These are phyloP conservation scores for Scytalidium sp. DNA, from an alignment of 2,329 filamentous ascomycete genomes.

Conservation along the genomic window DNA sequence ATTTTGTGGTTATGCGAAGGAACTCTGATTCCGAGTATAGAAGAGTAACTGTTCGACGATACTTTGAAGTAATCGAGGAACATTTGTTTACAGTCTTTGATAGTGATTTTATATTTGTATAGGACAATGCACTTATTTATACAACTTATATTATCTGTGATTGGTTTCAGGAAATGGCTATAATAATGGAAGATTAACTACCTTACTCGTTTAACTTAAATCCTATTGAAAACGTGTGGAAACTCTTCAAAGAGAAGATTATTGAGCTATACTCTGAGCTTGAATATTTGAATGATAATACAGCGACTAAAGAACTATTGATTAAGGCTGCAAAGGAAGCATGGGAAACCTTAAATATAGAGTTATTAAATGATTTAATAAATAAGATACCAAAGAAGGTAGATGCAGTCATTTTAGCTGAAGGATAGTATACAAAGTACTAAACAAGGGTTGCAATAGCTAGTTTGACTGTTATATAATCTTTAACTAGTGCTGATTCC, in stretches of 20 bases:
- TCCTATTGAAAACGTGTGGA: conserved; percentile 11
- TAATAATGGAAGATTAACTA: neutral
- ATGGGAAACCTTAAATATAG: conserved; percentile 6
- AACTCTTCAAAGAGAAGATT: conserved; percentile 8
- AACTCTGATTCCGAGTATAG: conserved; percentile 9
- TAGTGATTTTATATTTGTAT: conserved; percentile 12
- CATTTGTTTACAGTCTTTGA: conserved; percentile 3
- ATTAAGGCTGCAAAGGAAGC: conserved; percentile 4
- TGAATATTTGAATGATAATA: neutral
- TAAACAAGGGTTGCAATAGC: neutral
- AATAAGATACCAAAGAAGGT: conserved; percentile 7
- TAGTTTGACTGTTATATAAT: neutral
- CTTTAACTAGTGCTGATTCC: neutral
- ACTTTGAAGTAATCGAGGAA: conserved; percentile 10
- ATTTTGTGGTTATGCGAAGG: conserved; percentile 9
- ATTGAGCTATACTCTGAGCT: conserved; percentile 8
- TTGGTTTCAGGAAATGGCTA: conserved; percentile 9
- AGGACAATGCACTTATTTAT: conserved; percentile 17
- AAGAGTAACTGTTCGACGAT: conserved; percentile 9
- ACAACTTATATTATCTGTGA: conserved; percentile 10
- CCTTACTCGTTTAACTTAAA: conserved; percentile 10
- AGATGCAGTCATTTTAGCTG: conserved; percentile 9
- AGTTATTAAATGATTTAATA: conserved; percentile 10
- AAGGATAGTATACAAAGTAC: conserved; percentile 13
- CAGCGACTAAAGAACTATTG: conserved; percentile 5